A percentile compares a stretch with the other conserved stretches of the same genome.
Evolutionary conservation across 495 filamentous ascomycete species (phyloP).

Genomic region (Pseudotulostoma volvatum): DNA sequence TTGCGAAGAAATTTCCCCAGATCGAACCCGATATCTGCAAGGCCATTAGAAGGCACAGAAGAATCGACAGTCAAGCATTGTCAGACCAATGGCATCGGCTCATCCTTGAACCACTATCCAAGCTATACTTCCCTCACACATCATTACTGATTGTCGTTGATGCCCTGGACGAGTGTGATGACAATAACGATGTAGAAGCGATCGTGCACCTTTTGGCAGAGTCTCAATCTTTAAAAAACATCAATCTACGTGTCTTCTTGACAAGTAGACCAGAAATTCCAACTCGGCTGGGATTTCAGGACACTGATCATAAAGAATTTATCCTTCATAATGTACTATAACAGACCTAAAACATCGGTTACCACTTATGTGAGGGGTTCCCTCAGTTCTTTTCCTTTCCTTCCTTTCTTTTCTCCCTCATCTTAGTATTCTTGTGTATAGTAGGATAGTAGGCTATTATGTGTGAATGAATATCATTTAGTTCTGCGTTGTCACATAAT

Average conservation of each 20-base stretch:
- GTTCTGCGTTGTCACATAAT: no score
- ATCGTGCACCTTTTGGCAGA: conserved; percentile 22
- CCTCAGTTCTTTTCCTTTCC: no score
- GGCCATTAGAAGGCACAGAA: conserved; percentile 21
- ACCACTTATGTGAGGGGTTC: no score
- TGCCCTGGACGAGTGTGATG: conserved; percentile 36
- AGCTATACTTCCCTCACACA: conserved; percentile 1
- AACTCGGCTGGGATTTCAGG: conserved; percentile 19
- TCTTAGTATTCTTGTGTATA: no score
- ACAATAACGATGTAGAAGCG: conserved; percentile 18
- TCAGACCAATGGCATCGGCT: conserved; percentile 34
- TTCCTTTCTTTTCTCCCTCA: no score
- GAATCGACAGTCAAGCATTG: conserved; percentile 20
- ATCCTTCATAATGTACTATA: conserved; percentile 14
- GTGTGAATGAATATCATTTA: no score
- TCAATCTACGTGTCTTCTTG: conserved; percentile 18
- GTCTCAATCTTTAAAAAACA: conserved; percentile 4
- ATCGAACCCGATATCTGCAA: conserved; percentile 17
- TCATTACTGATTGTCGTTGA: conserved; percentile 30
- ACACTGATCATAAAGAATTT: conserved; percentile 10
- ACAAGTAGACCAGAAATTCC: conserved; percentile 31
- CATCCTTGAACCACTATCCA: conserved; percentile 21
- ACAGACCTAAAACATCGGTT: no score
- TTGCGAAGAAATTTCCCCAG: conserved; percentile 14
- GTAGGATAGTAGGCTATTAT: no score